Conservation (phyloP, 352 stramenopile species). For the Globisporangium solare region DNA sequence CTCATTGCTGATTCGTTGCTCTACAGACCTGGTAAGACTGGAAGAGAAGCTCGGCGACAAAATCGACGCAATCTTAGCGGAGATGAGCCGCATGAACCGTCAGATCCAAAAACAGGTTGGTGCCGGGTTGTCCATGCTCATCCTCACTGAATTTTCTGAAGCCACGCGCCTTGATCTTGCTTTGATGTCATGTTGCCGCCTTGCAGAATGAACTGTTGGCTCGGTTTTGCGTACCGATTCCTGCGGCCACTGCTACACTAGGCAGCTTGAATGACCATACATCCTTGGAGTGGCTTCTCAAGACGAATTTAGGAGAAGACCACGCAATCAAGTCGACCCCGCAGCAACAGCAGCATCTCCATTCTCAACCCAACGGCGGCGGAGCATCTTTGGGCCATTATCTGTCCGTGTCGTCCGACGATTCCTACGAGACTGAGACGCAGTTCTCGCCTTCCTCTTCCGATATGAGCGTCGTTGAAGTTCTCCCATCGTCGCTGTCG, state of each 20-base stretch:
- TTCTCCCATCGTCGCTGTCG: constrained; percentile 21
- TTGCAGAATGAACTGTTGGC: constrained; percentile 33
- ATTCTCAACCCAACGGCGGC: constrained; percentile 3
- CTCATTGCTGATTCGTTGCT: constrained; percentile 3
- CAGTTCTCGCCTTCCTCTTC: constrained; percentile 28
- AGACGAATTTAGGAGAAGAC: constrained; percentile 46
- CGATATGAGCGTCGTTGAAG: constrained; percentile 27
- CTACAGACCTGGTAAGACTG: constrained; percentile 45
- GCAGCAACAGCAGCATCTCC: constrained; percentile 4
- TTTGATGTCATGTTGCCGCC: neutral
- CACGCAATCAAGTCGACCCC: neutral
- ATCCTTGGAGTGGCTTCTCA: constrained; percentile 64
- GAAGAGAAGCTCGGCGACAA: constrained; percentile 58
- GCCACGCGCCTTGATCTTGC: neutral
- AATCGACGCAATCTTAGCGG: constrained; percentile 43
- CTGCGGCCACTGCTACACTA: constrained; percentile 6
- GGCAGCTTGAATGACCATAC: constrained; percentile 21
- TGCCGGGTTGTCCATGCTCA: neutral
- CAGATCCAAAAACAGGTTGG: constrained; percentile 62
- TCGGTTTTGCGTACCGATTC: constrained; percentile 13
- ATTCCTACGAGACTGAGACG: constrained; percentile 26
- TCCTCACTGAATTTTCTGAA: neutral
- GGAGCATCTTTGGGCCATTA: constrained; percentile 30
- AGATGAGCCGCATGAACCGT: constrained; percentile 51
- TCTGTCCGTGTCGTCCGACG: constrained; percentile 40